Percentiles rank a stretch among this genome's conserved stretches.
Conservation (phyloP, 176 grass and related monocot genomes). For the Cenchrus fungigraminus region DNA sequence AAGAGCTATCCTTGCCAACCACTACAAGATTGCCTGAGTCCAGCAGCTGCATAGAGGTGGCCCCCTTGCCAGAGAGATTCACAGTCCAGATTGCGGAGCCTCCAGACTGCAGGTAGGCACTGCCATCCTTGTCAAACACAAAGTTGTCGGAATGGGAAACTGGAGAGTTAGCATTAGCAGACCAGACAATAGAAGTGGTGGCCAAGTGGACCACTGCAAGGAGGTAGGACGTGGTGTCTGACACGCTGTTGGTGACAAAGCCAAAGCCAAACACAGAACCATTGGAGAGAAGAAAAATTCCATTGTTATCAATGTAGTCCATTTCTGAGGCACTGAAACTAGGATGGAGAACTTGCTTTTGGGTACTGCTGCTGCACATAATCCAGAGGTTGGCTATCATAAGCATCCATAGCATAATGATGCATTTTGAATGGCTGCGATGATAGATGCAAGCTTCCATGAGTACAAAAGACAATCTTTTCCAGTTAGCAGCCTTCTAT, state of each 20-base stretch:
- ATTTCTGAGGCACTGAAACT: slow-evolving; percentile 70
- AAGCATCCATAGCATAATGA: slow-evolving; percentile 38
- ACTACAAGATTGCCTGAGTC: slow-evolving; percentile 81
- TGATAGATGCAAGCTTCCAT: slow-evolving; percentile 31
- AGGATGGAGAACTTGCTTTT: slow-evolving; percentile 52
- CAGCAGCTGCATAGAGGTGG: slow-evolving; percentile 64
- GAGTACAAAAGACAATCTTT: slow-evolving; percentile 6
- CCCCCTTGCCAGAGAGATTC: slow-evolving; percentile 57
- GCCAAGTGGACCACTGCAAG: slow-evolving; percentile 59
- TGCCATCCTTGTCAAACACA: slow-evolving; percentile 69
- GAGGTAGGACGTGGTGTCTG: slow-evolving; percentile 64
- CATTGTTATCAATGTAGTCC: slow-evolving; percentile 78
- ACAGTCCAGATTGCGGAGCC: slow-evolving; percentile 60
- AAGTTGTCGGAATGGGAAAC: slow-evolving; percentile 70
- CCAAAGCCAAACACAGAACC: slow-evolving; percentile 74
- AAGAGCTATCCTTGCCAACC: slow-evolving; percentile 52
- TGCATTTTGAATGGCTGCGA: background rate
- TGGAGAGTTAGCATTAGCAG: slow-evolving; percentile 64
- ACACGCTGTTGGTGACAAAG: slow-evolving; percentile 48
- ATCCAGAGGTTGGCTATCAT: slow-evolving; percentile 37
- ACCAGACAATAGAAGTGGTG: slow-evolving; percentile 65
- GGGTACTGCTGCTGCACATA: slow-evolving; percentile 55
- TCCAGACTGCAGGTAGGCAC: slow-evolving; percentile 69
- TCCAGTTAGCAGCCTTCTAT: slow-evolving; percentile 25
- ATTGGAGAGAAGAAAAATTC: slow-evolving; percentile 80